These are phyloP conservation scores for rapeseed (Brassica napus) DNA, from an alignment of 345 rosid genomes.

Conservation along the genomic window Da-Ae NC_063448.1:14733501-14734000, in stretches of 20 bases:
- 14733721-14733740: slow-evolving; percentile 69
- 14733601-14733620: slow-evolving; percentile 43
- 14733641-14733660: slow-evolving; percentile 60
- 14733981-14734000: slow-evolving; percentile 61
- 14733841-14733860: neutral
- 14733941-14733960: slow-evolving; percentile 48
- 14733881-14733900: slow-evolving; percentile 71
- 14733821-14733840: neutral
- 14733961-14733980: slow-evolving; percentile 54
- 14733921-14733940: slow-evolving; percentile 58
- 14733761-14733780: slow-evolving; percentile 76
- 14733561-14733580: neutral
- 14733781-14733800: slow-evolving; percentile 72
- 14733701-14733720: slow-evolving; percentile 59
- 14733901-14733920: slow-evolving; percentile 53
- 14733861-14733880: slow-evolving; percentile 61
- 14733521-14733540: slow-evolving; percentile 43
- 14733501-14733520: slow-evolving; percentile 23
- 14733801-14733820: neutral
- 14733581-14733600: neutral
- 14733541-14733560: slow-evolving; percentile 18
- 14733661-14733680: slow-evolving; percentile 81
- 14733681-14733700: slow-evolving; percentile 64
- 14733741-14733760: slow-evolving; percentile 71
- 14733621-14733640: slow-evolving; percentile 72